Conservation (phyloP, 768 basidiomycete species). For the Lactarius deliciosus region DNA sequence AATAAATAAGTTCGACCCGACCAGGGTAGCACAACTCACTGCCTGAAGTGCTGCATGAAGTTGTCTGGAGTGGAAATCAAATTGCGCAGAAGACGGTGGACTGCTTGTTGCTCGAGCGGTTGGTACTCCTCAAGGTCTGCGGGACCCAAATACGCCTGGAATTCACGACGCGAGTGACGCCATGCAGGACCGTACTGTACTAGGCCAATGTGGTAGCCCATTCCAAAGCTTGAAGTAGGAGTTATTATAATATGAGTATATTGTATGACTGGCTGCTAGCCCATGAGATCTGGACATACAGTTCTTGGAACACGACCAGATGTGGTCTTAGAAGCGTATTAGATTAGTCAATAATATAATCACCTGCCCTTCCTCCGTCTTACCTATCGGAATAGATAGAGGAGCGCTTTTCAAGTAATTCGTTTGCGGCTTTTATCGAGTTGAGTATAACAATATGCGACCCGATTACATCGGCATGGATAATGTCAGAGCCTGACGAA, state of each 20-base stretch:
- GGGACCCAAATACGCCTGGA: not conserved
- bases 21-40: not conserved
- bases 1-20: too few relatives aligned
- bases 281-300: not conserved
- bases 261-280: too few relatives aligned
- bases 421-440: not conserved
- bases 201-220: not conserved
- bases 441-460: not conserved
- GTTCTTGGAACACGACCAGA: not conserved
- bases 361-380: not conserved
- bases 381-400: slow-evolving; percentile 5
- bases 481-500: not conserved
- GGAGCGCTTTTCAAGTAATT: not conserved
- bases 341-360: not conserved
- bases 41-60: not conserved
- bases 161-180: not conserved
- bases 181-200: not conserved
- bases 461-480: not conserved
- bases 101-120: not conserved
- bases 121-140: not conserved
- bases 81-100: not conserved
- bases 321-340: not conserved
- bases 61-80: not conserved
- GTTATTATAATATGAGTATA: too few relatives aligned
- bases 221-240: not conserved